Evolutionary conservation across 106 monocot species (phyloP).

Genomic region (Dendrobium catenatum): DNA sequence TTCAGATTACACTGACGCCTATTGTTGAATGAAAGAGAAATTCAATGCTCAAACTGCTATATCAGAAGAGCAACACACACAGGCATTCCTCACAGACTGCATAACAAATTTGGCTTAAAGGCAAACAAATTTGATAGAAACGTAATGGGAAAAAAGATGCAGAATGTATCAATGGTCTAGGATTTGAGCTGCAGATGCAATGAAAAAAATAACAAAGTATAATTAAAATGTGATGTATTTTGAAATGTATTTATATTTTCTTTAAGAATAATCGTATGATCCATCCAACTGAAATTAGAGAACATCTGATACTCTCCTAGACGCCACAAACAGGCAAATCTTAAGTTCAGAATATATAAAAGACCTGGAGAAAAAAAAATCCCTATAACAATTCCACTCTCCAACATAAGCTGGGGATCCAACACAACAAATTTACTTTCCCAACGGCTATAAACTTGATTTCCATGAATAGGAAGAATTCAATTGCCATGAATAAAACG

Average conservation of each 20-base stretch:
- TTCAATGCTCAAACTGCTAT: background rate
- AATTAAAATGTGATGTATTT: background rate
- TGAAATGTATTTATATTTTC: background rate
- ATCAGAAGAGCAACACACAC: background rate
- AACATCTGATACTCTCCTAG: too few relatives aligned
- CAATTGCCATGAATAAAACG: too few relatives aligned
- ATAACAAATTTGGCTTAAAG: background rate
- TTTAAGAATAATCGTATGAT: background rate
- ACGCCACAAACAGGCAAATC: too few relatives aligned
- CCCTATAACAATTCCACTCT: too few relatives aligned
- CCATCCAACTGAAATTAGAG: too few relatives aligned
- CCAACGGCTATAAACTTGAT: too few relatives aligned
- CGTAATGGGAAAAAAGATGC: background rate
- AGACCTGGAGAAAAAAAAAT: too few relatives aligned
- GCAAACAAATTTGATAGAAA: background rate
- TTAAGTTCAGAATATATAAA: too few relatives aligned
- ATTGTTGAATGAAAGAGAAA: slow-evolving; percentile 4
- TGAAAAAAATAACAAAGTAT: background rate
- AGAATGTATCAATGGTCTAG: background rate
- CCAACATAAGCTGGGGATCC: too few relatives aligned
- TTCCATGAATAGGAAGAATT: too few relatives aligned
- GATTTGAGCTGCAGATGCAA: background rate
- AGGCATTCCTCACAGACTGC: too few relatives aligned
- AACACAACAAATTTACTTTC: too few relatives aligned
- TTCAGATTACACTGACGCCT: background rate